Conservation (phyloP, 495 filamentous ascomycete species). For the Polyplosphaeria fusca region DNA sequence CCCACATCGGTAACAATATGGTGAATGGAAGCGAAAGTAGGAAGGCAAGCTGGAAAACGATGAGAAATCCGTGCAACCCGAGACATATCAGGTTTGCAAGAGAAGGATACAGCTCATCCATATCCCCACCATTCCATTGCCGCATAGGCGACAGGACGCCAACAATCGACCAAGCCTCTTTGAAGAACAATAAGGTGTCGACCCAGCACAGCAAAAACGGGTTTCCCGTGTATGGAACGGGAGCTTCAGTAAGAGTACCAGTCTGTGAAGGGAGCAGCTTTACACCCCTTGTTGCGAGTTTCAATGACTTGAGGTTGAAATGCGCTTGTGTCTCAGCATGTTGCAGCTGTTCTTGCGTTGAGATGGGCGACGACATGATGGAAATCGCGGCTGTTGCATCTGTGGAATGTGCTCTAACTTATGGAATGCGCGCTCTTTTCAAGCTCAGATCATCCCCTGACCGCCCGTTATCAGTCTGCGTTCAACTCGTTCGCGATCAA, state of each 20-base stretch:
- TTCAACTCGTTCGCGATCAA: no score
- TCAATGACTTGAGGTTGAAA: no score
- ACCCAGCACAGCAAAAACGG: slow-evolving; percentile 19
- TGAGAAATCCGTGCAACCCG: slow-evolving; percentile 28
- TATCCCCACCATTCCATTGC: background rate
- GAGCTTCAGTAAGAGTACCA: background rate
- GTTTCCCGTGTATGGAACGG: slow-evolving; percentile 24
- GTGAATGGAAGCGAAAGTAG: slow-evolving; percentile 23
- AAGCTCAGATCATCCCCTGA: no score
- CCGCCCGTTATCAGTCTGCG: no score
- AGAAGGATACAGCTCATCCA: slow-evolving; percentile 29
- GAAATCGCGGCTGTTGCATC: no score
- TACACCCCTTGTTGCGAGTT: background rate
- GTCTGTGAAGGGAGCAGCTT: slow-evolving; percentile 20
- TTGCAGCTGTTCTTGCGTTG: no score
- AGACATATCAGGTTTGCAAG: slow-evolving; percentile 24
- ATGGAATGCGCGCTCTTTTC: no score
- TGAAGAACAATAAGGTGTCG: slow-evolving; percentile 14
- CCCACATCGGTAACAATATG: slow-evolving; percentile 19
- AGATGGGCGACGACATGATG: no score
- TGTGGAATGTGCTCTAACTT: no score
- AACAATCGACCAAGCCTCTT: slow-evolving; percentile 2
- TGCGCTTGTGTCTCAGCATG: no score
- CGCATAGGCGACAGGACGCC: slow-evolving; percentile 24
- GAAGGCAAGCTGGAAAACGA: slow-evolving; percentile 23